Percentiles rank a stretch among this genome's conserved stretches.
Evolutionary conservation across 2,329 filamentous ascomycete genomes (phyloP).

Genomic region (Colletotrichum salicis): DNA sequence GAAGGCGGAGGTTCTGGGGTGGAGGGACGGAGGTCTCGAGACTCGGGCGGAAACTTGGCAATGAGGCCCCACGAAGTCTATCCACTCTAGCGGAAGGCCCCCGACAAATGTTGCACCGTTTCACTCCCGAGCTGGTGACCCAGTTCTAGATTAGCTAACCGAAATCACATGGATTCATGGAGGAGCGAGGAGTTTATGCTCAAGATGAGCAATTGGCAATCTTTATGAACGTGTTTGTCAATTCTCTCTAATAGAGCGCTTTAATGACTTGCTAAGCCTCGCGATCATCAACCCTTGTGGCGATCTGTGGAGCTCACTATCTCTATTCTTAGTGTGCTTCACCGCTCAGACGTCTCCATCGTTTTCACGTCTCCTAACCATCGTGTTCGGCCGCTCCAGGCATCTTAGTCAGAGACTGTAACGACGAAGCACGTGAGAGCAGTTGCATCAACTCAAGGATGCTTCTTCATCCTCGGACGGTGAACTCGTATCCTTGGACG

Average conservation of each 20-base stretch:
- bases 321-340: conserved; percentile 11
- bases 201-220: background rate
- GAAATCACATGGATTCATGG: conserved; percentile 11
- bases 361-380: background rate
- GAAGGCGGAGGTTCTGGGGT: background rate
- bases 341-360: conserved; percentile 20
- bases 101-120: background rate
- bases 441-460: background rate
- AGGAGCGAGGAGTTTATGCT: background rate
- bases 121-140: background rate
- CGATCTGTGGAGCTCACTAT: conserved; percentile 13
- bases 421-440: background rate
- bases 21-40: background rate
- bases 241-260: conserved; percentile 11
- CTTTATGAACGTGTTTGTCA: background rate
- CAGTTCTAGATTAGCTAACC: conserved; percentile 5
- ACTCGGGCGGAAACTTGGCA: background rate
- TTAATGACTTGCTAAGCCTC: background rate
- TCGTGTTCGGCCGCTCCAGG: background rate
- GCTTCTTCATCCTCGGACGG: background rate
- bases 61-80: conserved; percentile 19
- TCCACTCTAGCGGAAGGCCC: background rate
- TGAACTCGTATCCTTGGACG: background rate
- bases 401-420: background rate
- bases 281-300: conserved; percentile 9